phyloP scores from a whole-genome alignment of 306 rosid genomes.

The Vigna hirtella region DNA sequence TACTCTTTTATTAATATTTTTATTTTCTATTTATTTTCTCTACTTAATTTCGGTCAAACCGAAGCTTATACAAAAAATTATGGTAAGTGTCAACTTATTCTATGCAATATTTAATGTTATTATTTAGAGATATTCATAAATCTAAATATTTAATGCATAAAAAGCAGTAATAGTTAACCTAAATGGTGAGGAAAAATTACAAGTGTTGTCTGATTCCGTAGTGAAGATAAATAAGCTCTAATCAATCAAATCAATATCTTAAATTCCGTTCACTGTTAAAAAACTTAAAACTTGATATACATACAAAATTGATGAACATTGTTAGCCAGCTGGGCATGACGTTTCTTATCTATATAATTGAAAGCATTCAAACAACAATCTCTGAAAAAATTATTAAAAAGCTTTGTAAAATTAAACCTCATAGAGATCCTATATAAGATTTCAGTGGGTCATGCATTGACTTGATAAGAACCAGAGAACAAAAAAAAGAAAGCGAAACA shows the following conservation, averaged over 20 bases:
- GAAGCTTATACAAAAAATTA: no score
- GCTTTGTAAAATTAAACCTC: slow-evolving; percentile 20
- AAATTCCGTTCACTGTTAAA: background rate
- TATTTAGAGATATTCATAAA: no score
- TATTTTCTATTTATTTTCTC: no score
- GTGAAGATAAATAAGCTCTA: background rate
- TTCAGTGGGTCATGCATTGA: slow-evolving; percentile 50
- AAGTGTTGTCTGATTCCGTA: no score
- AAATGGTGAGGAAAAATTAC: no score
- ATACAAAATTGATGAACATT: background rate
- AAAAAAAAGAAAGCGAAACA: slow-evolving; percentile 14
- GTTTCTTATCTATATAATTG: background rate
- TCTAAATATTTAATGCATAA: no score
- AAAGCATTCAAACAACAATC: background rate
- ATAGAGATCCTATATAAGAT: slow-evolving; percentile 8
- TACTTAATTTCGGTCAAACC: no score
- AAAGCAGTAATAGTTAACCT: no score
- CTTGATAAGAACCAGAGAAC: slow-evolving; percentile 23
- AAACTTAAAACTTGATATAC: background rate
- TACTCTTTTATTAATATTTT: no score
- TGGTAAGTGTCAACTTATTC: no score
- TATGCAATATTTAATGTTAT: no score
- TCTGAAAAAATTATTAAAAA: slow-evolving; percentile 16
- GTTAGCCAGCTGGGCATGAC: background rate
- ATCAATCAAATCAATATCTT: background rate